Evolutionary conservation across 148 eudicot species (phyloP).

Genomic region (Vaccinium corymbosum): DNA sequence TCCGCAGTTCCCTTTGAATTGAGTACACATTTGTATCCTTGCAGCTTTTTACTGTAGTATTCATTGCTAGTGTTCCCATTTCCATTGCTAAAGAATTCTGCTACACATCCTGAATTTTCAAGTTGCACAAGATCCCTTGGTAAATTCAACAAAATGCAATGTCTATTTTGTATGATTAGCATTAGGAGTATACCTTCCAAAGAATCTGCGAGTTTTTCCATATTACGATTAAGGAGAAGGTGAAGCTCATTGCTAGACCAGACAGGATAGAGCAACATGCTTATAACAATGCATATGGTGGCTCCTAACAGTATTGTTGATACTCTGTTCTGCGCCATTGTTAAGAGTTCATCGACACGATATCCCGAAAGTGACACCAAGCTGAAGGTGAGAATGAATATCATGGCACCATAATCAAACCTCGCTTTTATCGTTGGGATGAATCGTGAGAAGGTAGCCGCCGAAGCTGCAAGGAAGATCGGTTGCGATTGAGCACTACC

Average conservation of each 20-base stretch:
- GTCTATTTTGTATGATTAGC: neutral
- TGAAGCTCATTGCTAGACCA: conserved; percentile 89
- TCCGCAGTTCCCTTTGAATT: conserved; percentile 77
- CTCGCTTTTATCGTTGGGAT: conserved; percentile 72
- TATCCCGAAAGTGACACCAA: conserved; percentile 80
- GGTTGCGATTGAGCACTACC: neutral
- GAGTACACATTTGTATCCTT: conserved; percentile 69
- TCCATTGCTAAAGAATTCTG: conserved; percentile 50
- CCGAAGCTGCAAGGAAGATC: conserved; percentile 51
- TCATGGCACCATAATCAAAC: conserved; percentile 81
- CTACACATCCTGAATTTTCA: conserved; percentile 45
- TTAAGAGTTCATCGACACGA: conserved; percentile 63
- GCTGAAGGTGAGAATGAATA: conserved; percentile 87
- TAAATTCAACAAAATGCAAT: neutral
- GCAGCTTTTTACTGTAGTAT: conserved; percentile 32
- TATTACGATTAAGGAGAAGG: conserved; percentile 42
- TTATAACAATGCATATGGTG: conserved; percentile 58
- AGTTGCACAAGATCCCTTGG: neutral
- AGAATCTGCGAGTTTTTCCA: conserved; percentile 66
- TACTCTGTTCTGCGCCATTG: conserved; percentile 57
- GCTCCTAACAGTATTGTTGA: conserved; percentile 73
- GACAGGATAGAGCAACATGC: conserved; percentile 62
- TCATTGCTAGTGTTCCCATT: conserved; percentile 22
- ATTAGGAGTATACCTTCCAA: conserved; percentile 49
- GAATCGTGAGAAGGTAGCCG: conserved; percentile 73